Percentiles rank a stretch among this genome's conserved stretches.
Conservation (phyloP, 306 rosid species). For the Pueraria montana region DNA sequence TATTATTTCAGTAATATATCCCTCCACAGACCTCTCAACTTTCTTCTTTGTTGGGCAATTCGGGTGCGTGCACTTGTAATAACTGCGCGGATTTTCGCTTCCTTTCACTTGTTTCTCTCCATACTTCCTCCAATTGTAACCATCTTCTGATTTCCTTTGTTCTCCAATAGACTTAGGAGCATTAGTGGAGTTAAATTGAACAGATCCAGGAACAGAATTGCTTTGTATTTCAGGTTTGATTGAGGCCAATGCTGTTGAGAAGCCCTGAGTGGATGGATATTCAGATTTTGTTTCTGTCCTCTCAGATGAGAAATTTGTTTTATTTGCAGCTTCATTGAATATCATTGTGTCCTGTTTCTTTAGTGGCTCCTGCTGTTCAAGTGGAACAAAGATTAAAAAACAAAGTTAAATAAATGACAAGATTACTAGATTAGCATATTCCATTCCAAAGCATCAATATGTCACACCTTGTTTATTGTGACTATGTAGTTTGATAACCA, state of each 20-base stretch:
- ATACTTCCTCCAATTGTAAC: conserved; percentile 84
- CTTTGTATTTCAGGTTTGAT: conserved; percentile 38
- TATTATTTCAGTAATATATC: conserved; percentile 76
- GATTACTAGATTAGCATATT: background rate
- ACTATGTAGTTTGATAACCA: conserved; percentile 6
- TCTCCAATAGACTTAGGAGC: conserved; percentile 50
- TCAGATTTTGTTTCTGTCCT: conserved; percentile 34
- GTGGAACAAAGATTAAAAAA: conserved; percentile 13
- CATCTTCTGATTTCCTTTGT: conserved; percentile 70
- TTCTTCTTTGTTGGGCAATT: conserved; percentile 76
- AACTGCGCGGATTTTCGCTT: conserved; percentile 80
- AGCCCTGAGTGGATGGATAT: conserved; percentile 32
- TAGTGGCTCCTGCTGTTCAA: conserved; percentile 51
- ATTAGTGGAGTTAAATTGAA: conserved; percentile 27
- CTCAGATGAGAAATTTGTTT: conserved; percentile 25
- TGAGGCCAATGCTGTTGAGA: conserved; percentile 48
- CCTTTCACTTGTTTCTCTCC: conserved; percentile 87
- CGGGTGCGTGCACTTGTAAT: conserved; percentile 73
- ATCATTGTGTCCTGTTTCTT: conserved; percentile 49
- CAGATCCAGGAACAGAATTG: conserved; percentile 38
- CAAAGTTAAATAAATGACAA: conserved; percentile 13
- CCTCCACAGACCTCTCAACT: conserved; percentile 83
- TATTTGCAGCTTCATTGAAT: conserved; percentile 48
- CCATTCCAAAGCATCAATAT: conserved; percentile 1
- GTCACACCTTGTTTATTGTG: background rate